A percentile compares a stretch with the other conserved stretches of the same genome.
Evolutionary conservation across 306 rosid species (phyloP).

Genomic region (Prunus armeniaca): DNA sequence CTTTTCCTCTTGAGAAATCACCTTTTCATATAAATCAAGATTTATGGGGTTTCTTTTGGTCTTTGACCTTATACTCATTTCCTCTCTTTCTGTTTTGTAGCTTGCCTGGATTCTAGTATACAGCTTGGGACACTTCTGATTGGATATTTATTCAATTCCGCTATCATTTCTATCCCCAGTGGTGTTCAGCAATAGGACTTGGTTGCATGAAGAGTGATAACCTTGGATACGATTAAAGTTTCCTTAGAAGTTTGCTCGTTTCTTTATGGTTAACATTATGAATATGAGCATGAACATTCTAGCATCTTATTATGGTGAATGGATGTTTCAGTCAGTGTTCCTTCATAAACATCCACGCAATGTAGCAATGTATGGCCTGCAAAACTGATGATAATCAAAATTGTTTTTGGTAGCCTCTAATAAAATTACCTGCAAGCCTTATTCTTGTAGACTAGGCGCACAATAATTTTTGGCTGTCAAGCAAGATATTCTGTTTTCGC

Average conservation of each 20-base stretch:
- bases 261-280: slow-evolving; percentile 29
- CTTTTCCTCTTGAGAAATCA: background rate
- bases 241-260: slow-evolving; percentile 31
- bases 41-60: too few species aligned
- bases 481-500: background rate
- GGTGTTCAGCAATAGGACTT: slow-evolving; percentile 20
- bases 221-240: slow-evolving; percentile 21
- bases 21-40: background rate
- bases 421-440: slow-evolving; percentile 33
- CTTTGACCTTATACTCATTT: background rate
- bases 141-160: slow-evolving; percentile 30
- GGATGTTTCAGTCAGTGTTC: slow-evolving; percentile 32
- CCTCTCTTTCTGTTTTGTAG: slow-evolving; percentile 41
- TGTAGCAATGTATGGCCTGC: slow-evolving; percentile 34
- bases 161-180: slow-evolving; percentile 25
- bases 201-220: slow-evolving; percentile 20
- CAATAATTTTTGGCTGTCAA: background rate
- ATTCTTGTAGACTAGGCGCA: slow-evolving; percentile 18
- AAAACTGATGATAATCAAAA: slow-evolving; percentile 31
- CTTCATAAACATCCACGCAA: slow-evolving; percentile 21
- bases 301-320: slow-evolving; percentile 40
- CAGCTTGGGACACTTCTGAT: slow-evolving; percentile 96
- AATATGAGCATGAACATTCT: slow-evolving; percentile 35
- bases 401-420: slow-evolving; percentile 28
- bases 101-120: slow-evolving; percentile 88